Conservation (phyloP, 192 early-diverging fungal species). For the Podila minutissima region DNA sequence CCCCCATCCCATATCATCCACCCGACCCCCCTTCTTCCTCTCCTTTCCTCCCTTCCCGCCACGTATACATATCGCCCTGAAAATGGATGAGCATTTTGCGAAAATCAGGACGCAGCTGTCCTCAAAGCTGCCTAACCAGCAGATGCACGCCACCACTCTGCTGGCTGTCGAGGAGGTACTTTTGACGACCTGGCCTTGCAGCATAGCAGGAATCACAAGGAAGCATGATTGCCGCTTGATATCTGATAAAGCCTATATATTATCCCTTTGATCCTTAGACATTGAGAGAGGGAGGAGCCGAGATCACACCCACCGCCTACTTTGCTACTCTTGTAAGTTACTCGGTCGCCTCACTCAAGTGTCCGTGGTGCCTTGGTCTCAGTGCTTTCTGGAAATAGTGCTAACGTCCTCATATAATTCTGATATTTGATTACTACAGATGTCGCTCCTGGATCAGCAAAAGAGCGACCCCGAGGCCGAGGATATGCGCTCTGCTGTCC, state of each 20-base stretch:
- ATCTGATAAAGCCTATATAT: not conserved
- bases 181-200: not conserved
- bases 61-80: not conserved
- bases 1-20: not conserved
- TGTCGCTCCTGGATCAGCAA: slow-evolving; percentile 64
- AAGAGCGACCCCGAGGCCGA: slow-evolving; percentile 52
- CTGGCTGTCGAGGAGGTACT: slow-evolving; percentile 74
- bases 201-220: not conserved
- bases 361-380: too few species aligned
- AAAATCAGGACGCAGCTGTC: slow-evolving; percentile 75
- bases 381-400: not conserved
- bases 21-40: not conserved
- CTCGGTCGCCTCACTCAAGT: not conserved
- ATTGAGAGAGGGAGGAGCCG: slow-evolving; percentile 77
- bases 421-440: slow-evolving; percentile 25
- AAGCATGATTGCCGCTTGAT: not conserved
- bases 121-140: slow-evolving; percentile 88
- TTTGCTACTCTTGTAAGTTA: slow-evolving; percentile 83
- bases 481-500: slow-evolving; percentile 65
- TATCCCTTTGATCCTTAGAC: slow-evolving; percentile 62
- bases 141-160: slow-evolving; percentile 77
- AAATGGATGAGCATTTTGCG: slow-evolving; percentile 66
- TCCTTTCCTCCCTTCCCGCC: not conserved
- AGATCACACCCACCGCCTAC: slow-evolving; percentile 82
- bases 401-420: too few species aligned